phyloP scores from a whole-genome alignment of 2,329 filamentous ascomycete species.

The Lanzia echinophila region DNA sequence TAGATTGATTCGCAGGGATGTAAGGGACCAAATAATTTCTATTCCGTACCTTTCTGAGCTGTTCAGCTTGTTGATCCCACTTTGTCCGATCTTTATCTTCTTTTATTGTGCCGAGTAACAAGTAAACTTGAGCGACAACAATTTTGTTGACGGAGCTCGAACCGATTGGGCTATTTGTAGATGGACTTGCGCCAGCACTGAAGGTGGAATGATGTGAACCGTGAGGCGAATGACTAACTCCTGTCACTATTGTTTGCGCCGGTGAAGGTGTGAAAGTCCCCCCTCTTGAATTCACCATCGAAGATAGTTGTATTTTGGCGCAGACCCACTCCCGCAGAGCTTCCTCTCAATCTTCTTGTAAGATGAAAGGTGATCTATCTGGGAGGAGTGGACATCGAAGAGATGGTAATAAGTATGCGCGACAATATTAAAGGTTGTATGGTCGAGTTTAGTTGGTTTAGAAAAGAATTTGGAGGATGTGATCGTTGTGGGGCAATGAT shows the following conservation, averaged over 20 bases:
- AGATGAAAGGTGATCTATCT: constrained; percentile 30
- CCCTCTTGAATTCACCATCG: constrained; percentile 33
- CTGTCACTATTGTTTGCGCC: constrained; percentile 32
- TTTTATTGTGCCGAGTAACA: constrained; percentile 89
- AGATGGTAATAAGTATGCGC: constrained; percentile 1
- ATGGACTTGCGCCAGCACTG: constrained; percentile 31
- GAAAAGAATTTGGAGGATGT: neutral
- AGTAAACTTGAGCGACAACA: constrained; percentile 89
- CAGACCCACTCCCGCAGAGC: constrained; percentile 31
- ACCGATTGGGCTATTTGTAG: constrained; percentile 37
- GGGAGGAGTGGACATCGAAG: constrained; percentile 27
- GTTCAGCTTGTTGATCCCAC: constrained; percentile 87
- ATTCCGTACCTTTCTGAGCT: constrained; percentile 74
- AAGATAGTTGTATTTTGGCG: constrained; percentile 30
- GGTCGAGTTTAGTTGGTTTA: neutral
- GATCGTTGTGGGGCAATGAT: neutral
- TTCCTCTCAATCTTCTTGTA: constrained; percentile 28
- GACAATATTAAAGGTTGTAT: constrained; percentile 1
- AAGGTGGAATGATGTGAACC: constrained; percentile 41
- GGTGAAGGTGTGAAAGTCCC: constrained; percentile 33
- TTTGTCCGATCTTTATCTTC: constrained; percentile 87
- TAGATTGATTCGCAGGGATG: constrained; percentile 7
- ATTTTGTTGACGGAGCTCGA: constrained; percentile 76
- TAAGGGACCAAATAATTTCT: neutral
- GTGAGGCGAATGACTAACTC: constrained; percentile 32